phyloP scores from a whole-genome alignment of 495 filamentous ascomycete species.

The Annulohypoxylon stygium region DNA sequence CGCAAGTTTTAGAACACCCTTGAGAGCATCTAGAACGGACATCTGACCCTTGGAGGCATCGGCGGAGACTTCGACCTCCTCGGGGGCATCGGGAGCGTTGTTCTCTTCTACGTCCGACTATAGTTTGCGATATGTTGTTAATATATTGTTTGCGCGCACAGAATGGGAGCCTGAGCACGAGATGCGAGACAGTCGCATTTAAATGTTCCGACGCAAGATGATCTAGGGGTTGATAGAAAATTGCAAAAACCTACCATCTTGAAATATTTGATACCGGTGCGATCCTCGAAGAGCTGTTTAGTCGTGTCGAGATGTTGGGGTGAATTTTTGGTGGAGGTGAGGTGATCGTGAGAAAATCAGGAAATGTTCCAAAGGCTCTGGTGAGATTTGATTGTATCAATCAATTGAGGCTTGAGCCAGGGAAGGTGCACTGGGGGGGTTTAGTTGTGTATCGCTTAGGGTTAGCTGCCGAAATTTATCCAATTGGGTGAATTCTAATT shows the following conservation, averaged over 20 bases:
- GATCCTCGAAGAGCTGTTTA: conserved; percentile 66
- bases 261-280: conserved; percentile 61
- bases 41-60: conserved; percentile 93
- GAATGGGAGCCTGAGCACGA: conserved; percentile 29
- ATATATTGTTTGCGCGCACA: conserved; percentile 35
- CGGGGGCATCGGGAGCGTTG: conserved; percentile 78
- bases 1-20: conserved; percentile 96
- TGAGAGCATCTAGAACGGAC: conserved; percentile 97
- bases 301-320: conserved; percentile 35
- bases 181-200: conserved; percentile 28
- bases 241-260: conserved; percentile 65
- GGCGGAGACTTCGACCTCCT: conserved; percentile 92
- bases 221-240: not conserved
- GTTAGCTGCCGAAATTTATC: conserved; percentile 49
- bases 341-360: conserved; percentile 44
- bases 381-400: conserved; percentile 34
- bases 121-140: conserved; percentile 34
- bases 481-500: conserved; percentile 42
- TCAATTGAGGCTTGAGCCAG: conserved; percentile 46
- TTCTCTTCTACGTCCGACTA: conserved; percentile 83
- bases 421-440: conserved; percentile 38
- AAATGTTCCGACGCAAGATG: conserved; percentile 9
- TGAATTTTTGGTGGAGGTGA: conserved; percentile 39
- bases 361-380: conserved; percentile 42
- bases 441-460: conserved; percentile 52